A percentile compares a stretch with the other conserved stretches of the same genome.
Conservation (phyloP, 345 rosid genomes). For the Cardamine resedifolia region DNA sequence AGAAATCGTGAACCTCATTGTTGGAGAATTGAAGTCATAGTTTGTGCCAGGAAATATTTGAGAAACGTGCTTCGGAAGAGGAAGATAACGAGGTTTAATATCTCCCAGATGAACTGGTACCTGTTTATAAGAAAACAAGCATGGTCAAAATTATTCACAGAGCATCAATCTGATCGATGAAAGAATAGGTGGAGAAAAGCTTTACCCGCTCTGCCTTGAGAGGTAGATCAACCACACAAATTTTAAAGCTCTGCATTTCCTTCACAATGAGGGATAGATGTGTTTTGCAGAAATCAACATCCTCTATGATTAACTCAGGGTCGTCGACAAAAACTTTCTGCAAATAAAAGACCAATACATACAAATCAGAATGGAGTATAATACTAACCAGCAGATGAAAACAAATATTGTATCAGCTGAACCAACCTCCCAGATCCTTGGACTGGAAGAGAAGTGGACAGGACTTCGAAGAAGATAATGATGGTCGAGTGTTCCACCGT, state of each 20-base stretch:
- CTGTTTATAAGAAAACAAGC: slow-evolving; percentile 38
- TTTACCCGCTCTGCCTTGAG: slow-evolving; percentile 58
- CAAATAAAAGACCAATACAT: slow-evolving; percentile 15
- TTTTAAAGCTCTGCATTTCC: slow-evolving; percentile 52
- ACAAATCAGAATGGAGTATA: background rate
- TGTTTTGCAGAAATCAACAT: slow-evolving; percentile 85
- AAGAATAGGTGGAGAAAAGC: slow-evolving; percentile 17
- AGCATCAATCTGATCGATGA: background rate
- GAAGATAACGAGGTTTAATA: slow-evolving; percentile 66
- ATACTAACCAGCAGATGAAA: slow-evolving; percentile 12
- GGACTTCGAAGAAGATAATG: slow-evolving; percentile 80
- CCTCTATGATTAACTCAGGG: slow-evolving; percentile 59
- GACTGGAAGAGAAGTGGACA: slow-evolving; percentile 47
- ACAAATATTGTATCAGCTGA: slow-evolving; percentile 8
- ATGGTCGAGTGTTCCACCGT: slow-evolving; percentile 56
- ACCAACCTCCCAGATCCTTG: slow-evolving; percentile 84
- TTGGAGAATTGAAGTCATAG: slow-evolving; percentile 72
- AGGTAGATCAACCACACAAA: slow-evolving; percentile 80
- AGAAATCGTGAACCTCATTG: slow-evolving; percentile 82
- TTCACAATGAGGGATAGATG: slow-evolving; percentile 62
- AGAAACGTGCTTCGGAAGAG: slow-evolving; percentile 75
- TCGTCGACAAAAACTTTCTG: slow-evolving; percentile 65
- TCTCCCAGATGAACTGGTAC: slow-evolving; percentile 57
- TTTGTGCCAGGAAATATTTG: slow-evolving; percentile 85
- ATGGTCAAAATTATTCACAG: slow-evolving; percentile 14